Evolutionary conservation across 2,329 filamentous ascomycete species (phyloP), one percentile per base, ranked within the genome.

Genomic region (Lecanoromycetidae sp.): DNA sequence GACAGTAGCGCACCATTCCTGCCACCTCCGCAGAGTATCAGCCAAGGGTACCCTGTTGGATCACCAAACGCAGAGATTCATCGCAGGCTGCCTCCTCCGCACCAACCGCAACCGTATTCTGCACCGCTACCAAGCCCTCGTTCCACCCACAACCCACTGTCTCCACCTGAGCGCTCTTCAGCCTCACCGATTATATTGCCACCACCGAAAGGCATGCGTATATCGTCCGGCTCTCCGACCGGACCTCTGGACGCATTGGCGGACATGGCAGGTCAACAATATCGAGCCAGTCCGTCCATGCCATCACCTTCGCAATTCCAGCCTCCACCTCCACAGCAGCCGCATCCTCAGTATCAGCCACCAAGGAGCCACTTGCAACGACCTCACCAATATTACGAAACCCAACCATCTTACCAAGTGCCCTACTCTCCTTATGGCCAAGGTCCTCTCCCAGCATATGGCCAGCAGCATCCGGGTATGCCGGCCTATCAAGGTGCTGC

Each of bases 101-200:
- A 34, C 30, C 45, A 48, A 17, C 12, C 37, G 17, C 33, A 34
- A 43, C 32, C 44, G 30, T 34, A 38, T 20, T 22, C 40, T 33
- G 51, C 44, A 15, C 46, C 51, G 15, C 49, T 46, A 13, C 44
- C 42, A 13, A 53, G 42, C 39, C 46, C 51, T n/a, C 46, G 46
- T 22, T 27, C 38, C 3, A 44, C 20, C 17, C 53, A 52, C 19
- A 20, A 39, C 7, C 36, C 49, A 5, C 36, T 51, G 25, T 35
- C 45, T 17, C 33, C 15, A 5, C 32, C 48, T 32, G 53, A 54
- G 5, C 48, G 48, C 17, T 48, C 48, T n/a, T 55, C 53, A 25
- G 49, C 44, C 12, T 53, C 53, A n/a, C 53, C 53, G 15, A 49
- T 53, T 17, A 50, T 46, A 20, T 40, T 55, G 22, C 53, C 53